A percentile compares a stretch with the other conserved stretches of the same genome.
Conservation (phyloP, 2,329 filamentous ascomycete genomes). For the Diaporthe longicolla region DNA sequence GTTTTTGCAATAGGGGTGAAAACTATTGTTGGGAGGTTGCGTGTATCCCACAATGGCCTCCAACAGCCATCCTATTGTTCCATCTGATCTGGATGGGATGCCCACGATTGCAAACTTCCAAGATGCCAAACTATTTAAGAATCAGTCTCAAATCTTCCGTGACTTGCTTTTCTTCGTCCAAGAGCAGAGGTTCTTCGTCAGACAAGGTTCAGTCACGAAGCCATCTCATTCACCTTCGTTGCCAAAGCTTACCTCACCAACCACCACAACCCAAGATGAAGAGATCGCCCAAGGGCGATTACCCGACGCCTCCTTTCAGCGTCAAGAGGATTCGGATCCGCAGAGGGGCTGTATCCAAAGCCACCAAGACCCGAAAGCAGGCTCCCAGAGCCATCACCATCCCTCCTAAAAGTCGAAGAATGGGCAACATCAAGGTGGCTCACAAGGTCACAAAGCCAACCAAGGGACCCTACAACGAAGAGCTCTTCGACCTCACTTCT, state of each 20-base stretch:
- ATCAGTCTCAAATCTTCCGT: neutral
- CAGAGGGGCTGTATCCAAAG: neutral
- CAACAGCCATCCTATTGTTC: neutral
- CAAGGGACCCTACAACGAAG: conserved; percentile 20
- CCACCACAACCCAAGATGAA: conserved; percentile 15
- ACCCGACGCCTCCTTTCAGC: neutral
- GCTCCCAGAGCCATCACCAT: neutral
- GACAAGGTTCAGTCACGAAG: neutral
- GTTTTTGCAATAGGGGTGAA: neutral
- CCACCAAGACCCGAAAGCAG: neutral
- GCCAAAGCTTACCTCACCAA: neutral
- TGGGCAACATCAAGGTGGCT: neutral
- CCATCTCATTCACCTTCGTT: conserved; percentile 1
- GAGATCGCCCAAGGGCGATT: neutral
- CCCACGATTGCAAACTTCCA: neutral
- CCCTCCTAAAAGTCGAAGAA: neutral
- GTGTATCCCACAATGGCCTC: neutral
- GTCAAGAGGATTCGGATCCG: conserved; percentile 17
- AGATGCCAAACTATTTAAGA: neutral
- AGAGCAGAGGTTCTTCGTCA: neutral
- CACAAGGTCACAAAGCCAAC: neutral
- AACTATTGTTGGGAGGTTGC: neutral
- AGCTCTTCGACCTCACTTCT: conserved; percentile 23
- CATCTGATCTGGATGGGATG: neutral
- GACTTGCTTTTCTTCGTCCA: neutral